phyloP scores from a whole-genome alignment of 148 eudicot genomes.

The Silene conica region DNA sequence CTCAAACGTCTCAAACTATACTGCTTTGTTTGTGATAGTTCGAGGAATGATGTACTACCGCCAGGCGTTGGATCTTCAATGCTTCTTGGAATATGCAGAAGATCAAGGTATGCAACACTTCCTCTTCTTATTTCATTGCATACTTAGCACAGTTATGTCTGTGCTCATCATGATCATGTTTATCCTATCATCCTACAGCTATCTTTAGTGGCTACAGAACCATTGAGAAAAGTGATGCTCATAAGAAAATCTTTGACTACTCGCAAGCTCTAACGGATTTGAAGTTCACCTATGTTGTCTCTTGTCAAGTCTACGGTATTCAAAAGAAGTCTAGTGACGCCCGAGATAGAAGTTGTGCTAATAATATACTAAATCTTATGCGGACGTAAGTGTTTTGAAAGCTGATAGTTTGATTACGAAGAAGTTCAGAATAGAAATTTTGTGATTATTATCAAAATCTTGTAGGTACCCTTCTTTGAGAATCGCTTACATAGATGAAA shows the following conservation, averaged over 20 bases:
- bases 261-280: conserved; percentile 86
- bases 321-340: conserved; percentile 72
- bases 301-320: conserved; percentile 94
- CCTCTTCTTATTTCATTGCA: not conserved
- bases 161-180: conserved; percentile 11
- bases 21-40: conserved; percentile 44
- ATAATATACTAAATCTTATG: conserved; percentile 86
- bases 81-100: conserved; percentile 77
- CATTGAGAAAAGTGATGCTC: conserved; percentile 44
- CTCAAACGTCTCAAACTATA: conserved; percentile 2
- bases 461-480: conserved; percentile 93
- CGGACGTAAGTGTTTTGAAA: conserved; percentile 44
- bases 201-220: conserved; percentile 80
- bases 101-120: conserved; percentile 52
- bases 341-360: conserved; percentile 68
- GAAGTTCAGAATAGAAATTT: not conserved
- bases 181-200: conserved; percentile 43
- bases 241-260: conserved; percentile 45
- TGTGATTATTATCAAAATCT: conserved; percentile 10
- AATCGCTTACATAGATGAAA: conserved; percentile 92
- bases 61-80: conserved; percentile 88
- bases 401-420: not conserved
- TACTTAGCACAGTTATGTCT: not conserved
- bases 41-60: conserved; percentile 99
- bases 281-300: conserved; percentile 95